A percentile compares a stretch with the other conserved stretches of the same genome.
phyloP scores from a whole-genome alignment of 495 filamentous ascomycete species.

The Oidiodendron maius region DNA sequence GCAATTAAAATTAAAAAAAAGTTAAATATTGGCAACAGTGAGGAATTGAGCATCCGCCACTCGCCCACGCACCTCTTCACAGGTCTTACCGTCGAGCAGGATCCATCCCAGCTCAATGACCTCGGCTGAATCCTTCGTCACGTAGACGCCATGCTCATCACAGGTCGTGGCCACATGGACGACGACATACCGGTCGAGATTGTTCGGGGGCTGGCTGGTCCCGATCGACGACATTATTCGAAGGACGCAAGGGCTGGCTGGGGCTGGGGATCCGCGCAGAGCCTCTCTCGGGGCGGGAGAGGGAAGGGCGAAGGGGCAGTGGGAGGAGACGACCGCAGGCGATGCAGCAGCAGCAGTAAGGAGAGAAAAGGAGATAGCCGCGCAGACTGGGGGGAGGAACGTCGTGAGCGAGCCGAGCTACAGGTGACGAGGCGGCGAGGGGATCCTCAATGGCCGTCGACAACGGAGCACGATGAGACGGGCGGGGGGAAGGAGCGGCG shows the following conservation, averaged over 20 bases:
- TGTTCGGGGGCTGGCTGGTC: slow-evolving; percentile 31
- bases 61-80: slow-evolving; percentile 97
- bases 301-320: slow-evolving; percentile 25
- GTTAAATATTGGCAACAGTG: background rate
- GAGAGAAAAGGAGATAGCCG: background rate
- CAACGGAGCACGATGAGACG: no score
- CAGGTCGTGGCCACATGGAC: slow-evolving; percentile 98
- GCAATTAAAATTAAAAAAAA: no score
- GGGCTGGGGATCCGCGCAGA: background rate
- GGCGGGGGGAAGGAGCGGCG: no score
- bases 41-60: slow-evolving; percentile 14
- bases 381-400: no score
- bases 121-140: slow-evolving; percentile 97
- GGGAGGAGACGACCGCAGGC: slow-evolving; percentile 31
- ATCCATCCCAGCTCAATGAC: slow-evolving; percentile 99
- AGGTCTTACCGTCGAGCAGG: slow-evolving; percentile 80
- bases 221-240: slow-evolving; percentile 21
- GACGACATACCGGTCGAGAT: slow-evolving; percentile 91
- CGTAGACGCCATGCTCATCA: slow-evolving; percentile 98
- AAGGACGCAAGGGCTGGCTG: no score
- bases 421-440: no score
- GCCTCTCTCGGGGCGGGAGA: no score
- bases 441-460: no score
- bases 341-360: slow-evolving; percentile 4
- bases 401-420: no score